Evolutionary conservation across 129 eudicot species (phyloP).

Genomic region (sunflower (Helianthus annuus)): DNA sequence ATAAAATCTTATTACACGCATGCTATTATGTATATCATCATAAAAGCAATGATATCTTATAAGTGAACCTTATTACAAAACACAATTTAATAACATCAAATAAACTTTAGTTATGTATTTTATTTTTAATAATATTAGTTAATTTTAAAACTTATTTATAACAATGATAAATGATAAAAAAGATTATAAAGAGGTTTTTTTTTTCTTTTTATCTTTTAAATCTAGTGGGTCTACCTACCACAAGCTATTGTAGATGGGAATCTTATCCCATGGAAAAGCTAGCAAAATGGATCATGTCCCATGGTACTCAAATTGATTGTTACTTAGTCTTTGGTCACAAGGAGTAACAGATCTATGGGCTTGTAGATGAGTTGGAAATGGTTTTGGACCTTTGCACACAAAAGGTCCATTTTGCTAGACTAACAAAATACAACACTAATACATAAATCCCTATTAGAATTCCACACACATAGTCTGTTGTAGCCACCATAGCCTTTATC

Average conservation of each 20-base stretch:
- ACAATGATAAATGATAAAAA: too few relatives aligned
- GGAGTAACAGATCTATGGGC: neutral
- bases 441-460: too few relatives aligned
- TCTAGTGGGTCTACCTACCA: neutral
- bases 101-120: neutral
- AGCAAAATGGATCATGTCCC: neutral
- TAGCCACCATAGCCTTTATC: too few relatives aligned
- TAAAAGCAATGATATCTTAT: neutral
- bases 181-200: too few relatives aligned
- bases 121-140: too few relatives aligned
- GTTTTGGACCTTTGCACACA: neutral
- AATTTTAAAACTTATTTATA: too few relatives aligned
- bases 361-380: neutral
- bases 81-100: neutral
- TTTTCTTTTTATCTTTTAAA: too few relatives aligned
- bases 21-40: too few relatives aligned
- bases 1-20: too few relatives aligned
- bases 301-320: neutral
- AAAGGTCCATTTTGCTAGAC: too few relatives aligned
- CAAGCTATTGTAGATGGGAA: slow-evolving; percentile 8
- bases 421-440: too few relatives aligned
- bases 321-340: neutral
- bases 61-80: neutral
- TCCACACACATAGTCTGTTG: too few relatives aligned
- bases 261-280: slow-evolving; percentile 10